phyloP scores from a whole-genome alignment of 73 alveolate species.

The Tetrahymena elliotti region DNA sequence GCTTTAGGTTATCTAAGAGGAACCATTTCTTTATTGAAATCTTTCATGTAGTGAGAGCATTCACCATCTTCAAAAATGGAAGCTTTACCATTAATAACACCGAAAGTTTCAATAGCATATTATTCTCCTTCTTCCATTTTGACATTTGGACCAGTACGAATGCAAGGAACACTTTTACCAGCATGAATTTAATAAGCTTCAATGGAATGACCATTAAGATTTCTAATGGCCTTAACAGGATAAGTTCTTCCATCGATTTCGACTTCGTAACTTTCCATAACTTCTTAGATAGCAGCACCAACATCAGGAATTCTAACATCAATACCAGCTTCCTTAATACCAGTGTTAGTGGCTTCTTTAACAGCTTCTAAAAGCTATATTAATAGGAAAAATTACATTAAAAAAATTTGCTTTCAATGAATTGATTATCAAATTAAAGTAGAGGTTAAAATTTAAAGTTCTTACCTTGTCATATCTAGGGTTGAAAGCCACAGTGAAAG shows the following conservation, averaged over 20 bases:
- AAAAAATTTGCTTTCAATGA: background rate
- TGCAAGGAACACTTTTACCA: constrained; percentile 97
- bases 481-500: constrained; percentile 95
- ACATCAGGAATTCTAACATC: constrained; percentile 95
- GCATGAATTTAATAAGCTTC: constrained; percentile 95
- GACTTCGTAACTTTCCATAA: constrained; percentile 93
- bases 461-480: constrained; percentile 74
- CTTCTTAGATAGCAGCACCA: constrained; percentile 96
- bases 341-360: constrained; percentile 96
- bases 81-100: constrained; percentile 94
- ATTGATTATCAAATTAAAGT: no score
- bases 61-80: constrained; percentile 83
- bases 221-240: constrained; percentile 80
- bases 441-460: background rate
- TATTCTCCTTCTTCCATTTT: constrained; percentile 97
- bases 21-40: constrained; percentile 70
- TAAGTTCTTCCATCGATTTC: constrained; percentile 85
- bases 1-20: constrained; percentile 87
- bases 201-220: constrained; percentile 93
- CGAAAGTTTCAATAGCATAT: constrained; percentile 98
- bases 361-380: constrained; percentile 76
- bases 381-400: background rate
- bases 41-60: constrained; percentile 95
- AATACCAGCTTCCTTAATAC: constrained; percentile 91
- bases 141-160: constrained; percentile 74